A percentile compares a stretch with the other conserved stretches of the same genome.
phyloP scores from a whole-genome alignment of 1,284 basidiomycete species.

The Melampsora americana region DNA sequence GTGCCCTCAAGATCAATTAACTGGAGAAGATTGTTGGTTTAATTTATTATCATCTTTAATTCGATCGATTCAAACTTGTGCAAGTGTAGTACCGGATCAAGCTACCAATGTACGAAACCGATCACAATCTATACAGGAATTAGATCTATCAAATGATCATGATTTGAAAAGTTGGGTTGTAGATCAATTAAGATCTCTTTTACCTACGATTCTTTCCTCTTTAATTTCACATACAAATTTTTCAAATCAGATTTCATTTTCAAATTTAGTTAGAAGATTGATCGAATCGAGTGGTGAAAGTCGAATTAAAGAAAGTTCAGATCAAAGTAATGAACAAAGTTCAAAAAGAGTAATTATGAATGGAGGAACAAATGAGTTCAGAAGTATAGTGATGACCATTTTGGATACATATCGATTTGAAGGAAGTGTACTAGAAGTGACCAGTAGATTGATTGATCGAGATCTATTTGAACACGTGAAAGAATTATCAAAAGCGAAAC shows the following conservation, averaged over 20 bases:
- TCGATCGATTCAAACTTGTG: slow-evolving; percentile 69
- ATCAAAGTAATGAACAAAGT: slow-evolving; percentile 58
- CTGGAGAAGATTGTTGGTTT: slow-evolving; percentile 86
- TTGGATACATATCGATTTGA: slow-evolving; percentile 88
- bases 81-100: slow-evolving; percentile 49
- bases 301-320: slow-evolving; percentile 47
- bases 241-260: slow-evolving; percentile 79
- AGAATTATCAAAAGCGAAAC: slow-evolving; percentile 52
- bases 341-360: slow-evolving; percentile 50
- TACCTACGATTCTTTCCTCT: slow-evolving; percentile 79
- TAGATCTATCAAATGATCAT: neutral
- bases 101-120: neutral
- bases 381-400: slow-evolving; percentile 86
- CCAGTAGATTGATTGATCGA: slow-evolving; percentile 74
- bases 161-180: slow-evolving; percentile 55
- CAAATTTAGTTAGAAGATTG: slow-evolving; percentile 82
- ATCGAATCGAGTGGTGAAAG: slow-evolving; percentile 59
- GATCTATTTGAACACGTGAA: slow-evolving; percentile 76
- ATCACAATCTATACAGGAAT: neutral
- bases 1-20: slow-evolving; percentile 51
- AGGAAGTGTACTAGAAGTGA: slow-evolving; percentile 82
- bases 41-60: slow-evolving; percentile 76
- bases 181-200: slow-evolving; percentile 65
- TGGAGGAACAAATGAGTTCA: slow-evolving; percentile 74
- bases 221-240: slow-evolving; percentile 74